phyloP scores from a whole-genome alignment of 2,329 filamentous ascomycete genomes.

The Xylariaceae sp. region DNA sequence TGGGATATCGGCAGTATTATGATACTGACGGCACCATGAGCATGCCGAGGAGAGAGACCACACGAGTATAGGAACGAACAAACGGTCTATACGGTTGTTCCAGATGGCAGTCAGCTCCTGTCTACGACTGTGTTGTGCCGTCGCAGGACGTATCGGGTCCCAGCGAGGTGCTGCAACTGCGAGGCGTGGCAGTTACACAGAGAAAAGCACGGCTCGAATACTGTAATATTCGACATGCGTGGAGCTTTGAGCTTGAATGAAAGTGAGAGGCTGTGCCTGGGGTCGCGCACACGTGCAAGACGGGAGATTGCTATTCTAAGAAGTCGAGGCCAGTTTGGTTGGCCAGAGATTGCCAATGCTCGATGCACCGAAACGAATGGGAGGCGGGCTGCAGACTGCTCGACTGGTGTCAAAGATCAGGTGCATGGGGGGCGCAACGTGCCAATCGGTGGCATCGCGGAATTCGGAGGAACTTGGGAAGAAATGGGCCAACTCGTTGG shows the following conservation, averaged over 20 bases:
- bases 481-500: conserved; percentile 2
- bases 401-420: too few relatives aligned
- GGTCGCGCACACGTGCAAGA: conserved; percentile 5
- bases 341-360: conserved; percentile 9
- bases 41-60: background rate
- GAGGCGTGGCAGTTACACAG: conserved; percentile 12
- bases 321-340: background rate
- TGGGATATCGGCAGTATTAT: background rate
- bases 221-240: background rate
- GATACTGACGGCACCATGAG: background rate
- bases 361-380: background rate
- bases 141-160: background rate
- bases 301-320: conserved; percentile 3
- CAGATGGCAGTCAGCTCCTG: background rate
- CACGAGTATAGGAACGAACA: background rate
- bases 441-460: conserved; percentile 8
- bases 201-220: conserved; percentile 4
- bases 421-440: background rate
- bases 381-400: conserved; percentile 4
- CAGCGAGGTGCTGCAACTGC: conserved; percentile 7
- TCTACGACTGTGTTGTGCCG: background rate
- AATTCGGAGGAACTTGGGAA: conserved; percentile 5
- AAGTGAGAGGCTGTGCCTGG: background rate
- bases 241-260: background rate
- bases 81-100: conserved; percentile 1